A percentile compares a stretch with the other conserved stretches of the same genome.
Evolutionary conservation across 2,329 filamentous ascomycete genomes (phyloP).

Genomic region (Rhexocercosporidium sp.): DNA sequence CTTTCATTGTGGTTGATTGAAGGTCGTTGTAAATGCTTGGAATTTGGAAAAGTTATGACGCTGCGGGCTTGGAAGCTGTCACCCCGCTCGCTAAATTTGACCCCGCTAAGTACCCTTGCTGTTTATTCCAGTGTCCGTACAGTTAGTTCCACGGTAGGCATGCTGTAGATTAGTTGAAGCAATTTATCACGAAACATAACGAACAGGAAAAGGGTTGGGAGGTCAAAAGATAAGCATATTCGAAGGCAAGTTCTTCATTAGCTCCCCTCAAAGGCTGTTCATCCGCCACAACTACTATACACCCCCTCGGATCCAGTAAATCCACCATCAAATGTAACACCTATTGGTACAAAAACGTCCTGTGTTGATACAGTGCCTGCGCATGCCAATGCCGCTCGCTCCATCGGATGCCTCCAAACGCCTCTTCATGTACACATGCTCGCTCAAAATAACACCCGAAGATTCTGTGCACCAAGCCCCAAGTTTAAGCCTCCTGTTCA

Average conservation of each 20-base stretch:
- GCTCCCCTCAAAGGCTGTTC: not conserved
- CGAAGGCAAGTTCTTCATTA: not conserved
- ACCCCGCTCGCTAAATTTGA: constrained; percentile 8
- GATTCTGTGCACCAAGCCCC: not conserved
- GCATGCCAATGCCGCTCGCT: constrained; percentile 1
- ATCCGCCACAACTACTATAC: constrained; percentile 2
- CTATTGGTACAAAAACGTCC: constrained; percentile 7
- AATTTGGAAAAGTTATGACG: not conserved
- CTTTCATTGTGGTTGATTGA: constrained; percentile 2
- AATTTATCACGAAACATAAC: not conserved
- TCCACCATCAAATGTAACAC: not conserved
- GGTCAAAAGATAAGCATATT: not conserved
- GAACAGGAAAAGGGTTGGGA: not conserved
- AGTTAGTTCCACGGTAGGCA: not conserved
- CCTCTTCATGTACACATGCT: constrained; percentile 16
- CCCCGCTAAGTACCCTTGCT: not conserved
- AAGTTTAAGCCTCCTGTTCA: constrained; percentile 8
- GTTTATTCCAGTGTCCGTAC: not conserved
- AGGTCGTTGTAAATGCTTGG: constrained; percentile 1
- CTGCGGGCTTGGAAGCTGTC: not conserved
- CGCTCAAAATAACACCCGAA: constrained; percentile 12
- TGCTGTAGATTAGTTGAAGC: not conserved
- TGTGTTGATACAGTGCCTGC: constrained; percentile 23
- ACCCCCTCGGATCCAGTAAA: not conserved
- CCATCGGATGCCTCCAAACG: constrained; percentile 1